Base-by-base conservation (phyloP, 2,329 filamentous ascomycete species). In the Hypocreales sp. region DNA sequence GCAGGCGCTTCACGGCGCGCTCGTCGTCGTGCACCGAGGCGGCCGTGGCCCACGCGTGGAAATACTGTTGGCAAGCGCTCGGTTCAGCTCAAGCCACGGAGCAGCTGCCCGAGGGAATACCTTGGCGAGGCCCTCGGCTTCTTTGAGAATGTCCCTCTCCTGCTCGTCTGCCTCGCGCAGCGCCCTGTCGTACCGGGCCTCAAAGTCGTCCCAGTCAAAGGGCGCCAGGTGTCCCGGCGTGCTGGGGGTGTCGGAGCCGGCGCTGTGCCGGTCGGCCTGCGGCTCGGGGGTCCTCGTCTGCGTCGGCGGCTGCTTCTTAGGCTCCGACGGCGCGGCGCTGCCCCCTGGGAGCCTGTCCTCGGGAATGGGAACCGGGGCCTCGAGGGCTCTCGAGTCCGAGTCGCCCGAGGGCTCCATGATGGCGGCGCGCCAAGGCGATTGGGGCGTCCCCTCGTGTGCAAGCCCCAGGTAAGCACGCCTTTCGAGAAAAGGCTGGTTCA, bases 171-270 rank as follows among this genome's bases (percentile, higher is more conserved):
- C 67, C 22, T 73, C 61, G 10, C 59, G 52, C 40, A 92, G 67
- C 12, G 71, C 72, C 28, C 66, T 55, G 32, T 75, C 62, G 40
- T 84, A 92, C 22, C 71, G 68, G 2, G 57, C 45, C 48, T 84
- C 65, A 18, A 93, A 74, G n/a, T 76, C 66, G 3, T 74, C 60
- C 84, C 84, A 93, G 50, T 86, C 71, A 42, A 80, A 83, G 0
- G 43, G 54, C 29, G 56, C 51, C 33, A 81, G 53, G 28, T 55
- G 51, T 12, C 61, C 61, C 0, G 65, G 61, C 2, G 67, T 65
- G 40, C 55, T 56, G n/a, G 62, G 60, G 8, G 60, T 53, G 25
- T 43, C 40, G 27, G 37, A 35, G 27, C 45, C 48, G 28, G 42
- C 40, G 22, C 41, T 39, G 28, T 51, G 47, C 30, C 47, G 36